These are phyloP conservation scores for Oryza longistaminata DNA, from an alignment of 176 grass and related monocot genomes.

Conservation along the genomic window DNA sequence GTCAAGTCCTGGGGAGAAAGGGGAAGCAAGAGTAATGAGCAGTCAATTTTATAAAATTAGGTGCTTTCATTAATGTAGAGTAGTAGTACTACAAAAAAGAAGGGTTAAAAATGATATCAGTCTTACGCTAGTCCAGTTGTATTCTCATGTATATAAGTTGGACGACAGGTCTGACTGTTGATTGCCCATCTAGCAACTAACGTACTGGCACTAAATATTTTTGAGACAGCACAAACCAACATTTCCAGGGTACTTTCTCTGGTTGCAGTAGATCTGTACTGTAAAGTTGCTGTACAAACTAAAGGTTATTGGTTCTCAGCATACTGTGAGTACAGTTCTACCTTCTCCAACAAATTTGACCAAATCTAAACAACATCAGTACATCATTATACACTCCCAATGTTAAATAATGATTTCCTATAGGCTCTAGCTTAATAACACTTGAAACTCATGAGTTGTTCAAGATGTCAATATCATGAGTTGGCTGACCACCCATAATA, in stretches of 20 bases:
- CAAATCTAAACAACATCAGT: neutral
- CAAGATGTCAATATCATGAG: neutral
- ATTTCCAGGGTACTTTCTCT: conserved; percentile 4
- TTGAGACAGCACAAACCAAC: neutral
- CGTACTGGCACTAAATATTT: neutral
- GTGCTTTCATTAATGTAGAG: conserved; percentile 22
- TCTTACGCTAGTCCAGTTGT: neutral
- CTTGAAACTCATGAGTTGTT: neutral
- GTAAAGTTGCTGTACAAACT: neutral
- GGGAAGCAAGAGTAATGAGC: neutral
- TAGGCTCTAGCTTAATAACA: neutral
- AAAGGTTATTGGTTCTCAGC: neutral
- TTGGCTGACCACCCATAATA: neutral
- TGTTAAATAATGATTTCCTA: conserved; percentile 2
- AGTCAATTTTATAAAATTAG: conserved; percentile 1
- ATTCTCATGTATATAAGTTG: neutral
- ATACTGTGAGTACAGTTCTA: neutral
- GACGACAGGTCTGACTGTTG: neutral
- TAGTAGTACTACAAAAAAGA: neutral
- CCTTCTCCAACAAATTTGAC: conserved; percentile 13
- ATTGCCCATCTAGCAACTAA: neutral
- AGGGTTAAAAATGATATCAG: neutral
- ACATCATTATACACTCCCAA: neutral
- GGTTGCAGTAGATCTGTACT: neutral
- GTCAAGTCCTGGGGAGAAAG: conserved; percentile 81